These are phyloP conservation scores for Bacidia gigantensis DNA, from an alignment of 495 filamentous ascomycete genomes.

Conservation along the genomic window DNA sequence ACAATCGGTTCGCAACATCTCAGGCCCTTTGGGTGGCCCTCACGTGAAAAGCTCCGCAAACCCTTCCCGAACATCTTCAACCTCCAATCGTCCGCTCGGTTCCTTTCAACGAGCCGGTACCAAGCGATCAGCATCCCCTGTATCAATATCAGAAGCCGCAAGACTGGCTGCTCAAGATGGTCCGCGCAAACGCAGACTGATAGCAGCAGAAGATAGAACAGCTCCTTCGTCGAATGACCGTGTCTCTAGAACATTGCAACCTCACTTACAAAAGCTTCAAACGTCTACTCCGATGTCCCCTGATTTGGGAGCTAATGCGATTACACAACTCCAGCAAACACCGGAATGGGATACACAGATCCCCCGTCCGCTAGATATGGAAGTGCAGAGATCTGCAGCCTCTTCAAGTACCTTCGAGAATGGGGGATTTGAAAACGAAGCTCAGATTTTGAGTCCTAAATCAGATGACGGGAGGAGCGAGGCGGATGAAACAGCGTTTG, in stretches of 20 bases:
- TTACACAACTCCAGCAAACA: conserved; percentile 16
- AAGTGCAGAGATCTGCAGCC: conserved; percentile 16
- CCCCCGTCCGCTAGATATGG: conserved; percentile 19
- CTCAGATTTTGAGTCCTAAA: conserved; percentile 15
- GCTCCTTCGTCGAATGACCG: neutral
- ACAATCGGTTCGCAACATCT: conserved; percentile 13
- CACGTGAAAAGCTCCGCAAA: neutral
- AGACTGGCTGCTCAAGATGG: conserved; percentile 8
- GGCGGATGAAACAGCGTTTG: neutral
- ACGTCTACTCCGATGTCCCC: conserved; percentile 21
- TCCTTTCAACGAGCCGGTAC: conserved; percentile 1
- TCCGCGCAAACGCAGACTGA: conserved; percentile 13
- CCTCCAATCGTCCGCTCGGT: neutral
- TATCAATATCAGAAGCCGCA: conserved; percentile 45
- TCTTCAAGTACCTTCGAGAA: conserved; percentile 10
- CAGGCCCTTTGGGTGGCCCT: conserved; percentile 12
- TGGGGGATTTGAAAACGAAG: neutral
- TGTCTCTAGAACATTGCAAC: conserved; percentile 4
- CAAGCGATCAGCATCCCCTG: conserved; percentile 40
- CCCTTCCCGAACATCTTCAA: neutral
- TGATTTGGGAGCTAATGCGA: neutral
- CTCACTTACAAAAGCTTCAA: conserved; percentile 13
- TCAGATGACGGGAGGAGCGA: conserved; percentile 11
- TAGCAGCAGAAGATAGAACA: conserved; percentile 2
- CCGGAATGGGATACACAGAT: conserved; percentile 1